phyloP scores from a whole-genome alignment of 2,329 filamentous ascomycete species.

The Botrytis elliptica region DNA sequence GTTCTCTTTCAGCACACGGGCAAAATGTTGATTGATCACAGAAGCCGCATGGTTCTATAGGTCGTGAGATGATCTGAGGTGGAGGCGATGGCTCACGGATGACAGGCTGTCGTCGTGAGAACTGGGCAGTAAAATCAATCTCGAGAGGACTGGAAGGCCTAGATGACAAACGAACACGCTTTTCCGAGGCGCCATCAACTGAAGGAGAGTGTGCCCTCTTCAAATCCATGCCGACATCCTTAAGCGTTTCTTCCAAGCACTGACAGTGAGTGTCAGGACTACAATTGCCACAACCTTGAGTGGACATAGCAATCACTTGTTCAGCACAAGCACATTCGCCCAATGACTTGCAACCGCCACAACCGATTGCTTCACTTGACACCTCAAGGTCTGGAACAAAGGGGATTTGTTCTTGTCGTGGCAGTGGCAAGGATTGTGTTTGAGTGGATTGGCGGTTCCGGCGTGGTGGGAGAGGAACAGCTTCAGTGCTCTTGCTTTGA shows the following conservation, averaged over 20 bases:
- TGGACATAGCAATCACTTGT: conserved; percentile 53
- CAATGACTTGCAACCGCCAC: conserved; percentile 55
- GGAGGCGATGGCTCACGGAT: conserved; percentile 22
- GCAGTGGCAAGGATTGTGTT: conserved; percentile 23
- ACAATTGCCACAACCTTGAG: conserved; percentile 65
- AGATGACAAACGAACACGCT: conserved; percentile 55
- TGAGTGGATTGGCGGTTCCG: conserved; percentile 30
- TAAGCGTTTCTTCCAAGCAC: conserved; percentile 50
- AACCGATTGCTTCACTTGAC: conserved; percentile 42
- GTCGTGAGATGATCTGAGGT: conserved; percentile 34
- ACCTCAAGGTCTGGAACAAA: conserved; percentile 30
- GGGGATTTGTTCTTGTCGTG: conserved; percentile 24
- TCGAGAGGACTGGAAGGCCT: conserved; percentile 53
- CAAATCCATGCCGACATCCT: conserved; percentile 26
- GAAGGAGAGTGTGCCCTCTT: conserved; percentile 39
- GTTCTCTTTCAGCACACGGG: conserved; percentile 59
- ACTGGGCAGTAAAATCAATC: conserved; percentile 71
- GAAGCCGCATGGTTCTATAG: conserved; percentile 74
- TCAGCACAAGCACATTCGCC: conserved; percentile 60
- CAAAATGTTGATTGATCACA: conserved; percentile 81
- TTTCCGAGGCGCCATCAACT: conserved; percentile 44
- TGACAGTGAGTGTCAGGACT: conserved; percentile 61
- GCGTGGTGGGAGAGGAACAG: conserved; percentile 43
- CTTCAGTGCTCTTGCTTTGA: conserved; percentile 40
- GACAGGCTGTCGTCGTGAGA: conserved; percentile 43